Evolutionary conservation across 2,329 filamentous ascomycete species (phyloP).

Genomic region (Pseudogymnoascus sp.): DNA sequence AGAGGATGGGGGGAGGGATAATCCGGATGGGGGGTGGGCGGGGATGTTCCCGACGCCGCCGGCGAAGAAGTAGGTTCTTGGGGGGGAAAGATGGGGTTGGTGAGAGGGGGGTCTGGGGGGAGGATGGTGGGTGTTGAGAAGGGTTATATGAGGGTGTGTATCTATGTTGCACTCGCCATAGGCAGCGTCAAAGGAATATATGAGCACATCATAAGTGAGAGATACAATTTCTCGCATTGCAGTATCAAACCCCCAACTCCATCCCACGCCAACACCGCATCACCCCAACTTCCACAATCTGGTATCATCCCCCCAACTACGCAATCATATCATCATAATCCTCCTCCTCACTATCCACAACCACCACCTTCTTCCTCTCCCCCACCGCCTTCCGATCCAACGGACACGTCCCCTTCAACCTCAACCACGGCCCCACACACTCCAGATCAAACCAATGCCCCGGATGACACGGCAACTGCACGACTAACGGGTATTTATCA

Average conservation of each 20-base stretch:
- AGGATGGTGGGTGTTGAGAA: background rate
- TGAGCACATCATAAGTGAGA: background rate
- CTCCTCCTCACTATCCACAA: slow-evolving; percentile 38
- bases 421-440: slow-evolving; percentile 57
- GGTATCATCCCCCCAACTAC: slow-evolving; percentile 16
- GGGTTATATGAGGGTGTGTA: background rate
- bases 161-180: background rate
- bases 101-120: background rate
- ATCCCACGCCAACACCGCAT: background rate
- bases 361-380: slow-evolving; percentile 41
- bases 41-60: background rate
- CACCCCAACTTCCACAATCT: background rate
- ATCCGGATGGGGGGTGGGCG: slow-evolving; percentile 1
- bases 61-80: background rate
- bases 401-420: slow-evolving; percentile 55
- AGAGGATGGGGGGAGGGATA: slow-evolving; percentile 16
- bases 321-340: slow-evolving; percentile 43
- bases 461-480: slow-evolving; percentile 53
- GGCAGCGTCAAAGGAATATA: background rate
- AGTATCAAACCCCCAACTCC: background rate
- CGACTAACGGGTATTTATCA: slow-evolving; percentile 53
- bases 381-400: slow-evolving; percentile 53
- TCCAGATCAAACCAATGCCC: slow-evolving; percentile 56
- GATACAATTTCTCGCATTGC: background rate
- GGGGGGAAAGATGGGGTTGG: background rate